Percentiles rank a stretch among this genome's conserved stretches.
These are phyloP conservation scores for Austroboletus festivus DNA, from an alignment of 768 basidiomycete species.

Conservation along the genomic window DNA sequence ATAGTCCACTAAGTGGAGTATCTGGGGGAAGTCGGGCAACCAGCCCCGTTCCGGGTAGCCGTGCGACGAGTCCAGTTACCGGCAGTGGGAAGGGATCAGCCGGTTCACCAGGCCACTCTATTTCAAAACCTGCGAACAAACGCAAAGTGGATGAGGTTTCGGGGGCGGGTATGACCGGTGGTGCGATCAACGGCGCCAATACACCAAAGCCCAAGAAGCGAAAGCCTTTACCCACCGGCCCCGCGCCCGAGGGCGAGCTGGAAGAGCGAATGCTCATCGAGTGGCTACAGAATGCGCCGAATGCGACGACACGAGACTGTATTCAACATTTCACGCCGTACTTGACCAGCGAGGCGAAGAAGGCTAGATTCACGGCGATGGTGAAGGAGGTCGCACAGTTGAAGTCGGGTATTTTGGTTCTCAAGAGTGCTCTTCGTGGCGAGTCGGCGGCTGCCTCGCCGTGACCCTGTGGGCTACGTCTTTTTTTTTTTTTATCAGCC, in stretches of 20 bases:
- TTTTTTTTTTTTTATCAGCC: slow-evolving; percentile 12
- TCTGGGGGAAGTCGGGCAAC: slow-evolving; percentile 47
- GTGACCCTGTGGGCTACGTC: slow-evolving; percentile 8
- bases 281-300: slow-evolving; percentile 69
- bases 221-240: slow-evolving; percentile 38
- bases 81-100: slow-evolving; percentile 17
- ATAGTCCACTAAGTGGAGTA: slow-evolving; percentile 48
- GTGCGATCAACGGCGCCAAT: slow-evolving; percentile 19
- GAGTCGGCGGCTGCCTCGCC: slow-evolving; percentile 26
- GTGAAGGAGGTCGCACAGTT: slow-evolving; percentile 77
- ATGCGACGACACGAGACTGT: slow-evolving; percentile 73
- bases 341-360: slow-evolving; percentile 64
- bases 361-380: slow-evolving; percentile 70
- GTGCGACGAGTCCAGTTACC: slow-evolving; percentile 33
- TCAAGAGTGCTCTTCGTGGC: slow-evolving; percentile 43
- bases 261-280: slow-evolving; percentile 66
- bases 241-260: slow-evolving; percentile 53
- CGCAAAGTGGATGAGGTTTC: slow-evolving; percentile 53
- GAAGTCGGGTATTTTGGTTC: slow-evolving; percentile 60
- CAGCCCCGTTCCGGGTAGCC: slow-evolving; percentile 44
- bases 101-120: slow-evolving; percentile 33
- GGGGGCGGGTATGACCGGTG: slow-evolving; percentile 7
- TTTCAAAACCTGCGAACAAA: slow-evolving; percentile 46
- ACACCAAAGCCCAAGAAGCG: slow-evolving; percentile 55
- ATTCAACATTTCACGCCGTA: slow-evolving; percentile 79